A percentile compares a stretch with the other conserved stretches of the same genome.
Conservation (phyloP, 257 asterid genomes). For the Anisodus acutangulus region DNA sequence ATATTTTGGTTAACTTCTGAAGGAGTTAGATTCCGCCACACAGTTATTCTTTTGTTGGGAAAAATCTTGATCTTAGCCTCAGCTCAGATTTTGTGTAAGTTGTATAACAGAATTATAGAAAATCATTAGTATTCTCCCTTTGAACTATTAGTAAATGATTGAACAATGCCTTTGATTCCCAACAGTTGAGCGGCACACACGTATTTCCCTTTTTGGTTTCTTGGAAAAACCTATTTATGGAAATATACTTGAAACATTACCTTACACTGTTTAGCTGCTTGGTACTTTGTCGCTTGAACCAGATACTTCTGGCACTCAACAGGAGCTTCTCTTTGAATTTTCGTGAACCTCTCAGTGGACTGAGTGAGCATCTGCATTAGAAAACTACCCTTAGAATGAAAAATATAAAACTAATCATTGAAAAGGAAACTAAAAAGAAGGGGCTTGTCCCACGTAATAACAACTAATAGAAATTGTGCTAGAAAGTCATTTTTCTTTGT, state of each 20-base stretch:
- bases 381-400: background rate
- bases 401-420: slow-evolving; percentile 1
- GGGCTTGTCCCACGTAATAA: background rate
- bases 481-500: too few relatives aligned
- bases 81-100: background rate
- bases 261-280: slow-evolving; percentile 81
- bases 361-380: slow-evolving; percentile 77
- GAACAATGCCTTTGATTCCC: background rate
- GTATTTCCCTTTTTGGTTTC: background rate
- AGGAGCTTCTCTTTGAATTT: slow-evolving; percentile 78
- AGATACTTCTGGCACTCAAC: slow-evolving; percentile 60
- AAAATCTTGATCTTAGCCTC: background rate
- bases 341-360: slow-evolving; percentile 74
- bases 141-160: background rate
- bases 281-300: slow-evolving; percentile 79
- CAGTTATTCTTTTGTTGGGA: background rate
- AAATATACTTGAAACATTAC: slow-evolving; percentile 40
- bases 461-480: background rate
- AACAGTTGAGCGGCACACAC: background rate
- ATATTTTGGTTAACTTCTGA: background rate
- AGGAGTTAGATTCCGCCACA: background rate
- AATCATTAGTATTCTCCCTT: background rate
- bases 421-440: background rate
- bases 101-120: background rate
- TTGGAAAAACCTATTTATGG: slow-evolving; percentile 11